These are phyloP conservation scores for Mycena rebaudengoi DNA, from an alignment of 768 basidiomycete species.

Conservation along the genomic window DNA sequence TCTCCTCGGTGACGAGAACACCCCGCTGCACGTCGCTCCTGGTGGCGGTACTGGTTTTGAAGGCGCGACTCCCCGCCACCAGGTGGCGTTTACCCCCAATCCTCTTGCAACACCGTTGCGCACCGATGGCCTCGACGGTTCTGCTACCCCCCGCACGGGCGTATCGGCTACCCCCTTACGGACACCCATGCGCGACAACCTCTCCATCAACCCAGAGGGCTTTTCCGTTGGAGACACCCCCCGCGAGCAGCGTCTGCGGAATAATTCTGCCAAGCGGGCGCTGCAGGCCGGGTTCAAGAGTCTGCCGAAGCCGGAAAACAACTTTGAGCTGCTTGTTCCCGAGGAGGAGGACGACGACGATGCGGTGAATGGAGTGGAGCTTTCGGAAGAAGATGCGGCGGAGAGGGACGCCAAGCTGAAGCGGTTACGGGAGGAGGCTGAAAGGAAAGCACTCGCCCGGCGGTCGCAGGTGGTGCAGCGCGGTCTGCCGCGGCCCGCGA, in stretches of 20 bases:
- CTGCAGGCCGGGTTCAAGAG: conserved; percentile 83
- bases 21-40: conserved; percentile 80
- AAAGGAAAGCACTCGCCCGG: conserved; percentile 80
- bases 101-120: conserved; percentile 89
- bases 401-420: conserved; percentile 84
- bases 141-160: conserved; percentile 58
- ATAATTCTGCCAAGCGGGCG: conserved; percentile 73
- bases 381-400: conserved; percentile 88
- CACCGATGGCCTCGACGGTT: conserved; percentile 51
- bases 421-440: conserved; percentile 76
- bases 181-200: conserved; percentile 93
- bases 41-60: conserved; percentile 93
- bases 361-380: conserved; percentile 34
- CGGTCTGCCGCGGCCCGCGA: conserved; percentile 85
- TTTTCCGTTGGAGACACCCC: conserved; percentile 73
- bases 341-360: conserved; percentile 86
- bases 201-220: conserved; percentile 86
- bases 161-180: conserved; percentile 83
- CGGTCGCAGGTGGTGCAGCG: conserved; percentile 84
- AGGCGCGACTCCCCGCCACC: conserved; percentile 92
- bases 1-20: conserved; percentile 96
- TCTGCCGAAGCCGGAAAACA: conserved; percentile 94
- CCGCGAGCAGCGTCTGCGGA: conserved; percentile 72
- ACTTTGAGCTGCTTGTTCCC: conserved; percentile 93
- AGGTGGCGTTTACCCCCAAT: conserved; percentile 93